Conservation (phyloP, 1,284 basidiomycete species). For the Trichosporon sp. region DNA sequence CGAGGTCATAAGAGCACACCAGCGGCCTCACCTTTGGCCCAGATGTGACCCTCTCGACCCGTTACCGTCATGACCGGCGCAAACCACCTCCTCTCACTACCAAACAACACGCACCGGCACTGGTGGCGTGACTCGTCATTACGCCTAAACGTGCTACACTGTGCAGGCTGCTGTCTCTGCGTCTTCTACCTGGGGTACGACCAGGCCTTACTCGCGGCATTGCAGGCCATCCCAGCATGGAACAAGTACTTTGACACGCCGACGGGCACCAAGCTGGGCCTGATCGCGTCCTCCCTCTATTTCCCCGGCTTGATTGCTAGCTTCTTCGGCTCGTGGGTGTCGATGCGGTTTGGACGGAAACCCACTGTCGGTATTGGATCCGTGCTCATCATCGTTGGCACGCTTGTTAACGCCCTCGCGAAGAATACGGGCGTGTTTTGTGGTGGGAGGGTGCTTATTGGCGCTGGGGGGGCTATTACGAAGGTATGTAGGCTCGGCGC, state of each 20-base stretch:
- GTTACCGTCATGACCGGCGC: background rate
- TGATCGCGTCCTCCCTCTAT: constrained; percentile 24
- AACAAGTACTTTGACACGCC: constrained; percentile 22
- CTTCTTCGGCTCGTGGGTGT: constrained; percentile 12
- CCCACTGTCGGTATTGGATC: constrained; percentile 22
- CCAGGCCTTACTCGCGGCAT: constrained; percentile 12
- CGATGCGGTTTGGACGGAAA: constrained; percentile 16
- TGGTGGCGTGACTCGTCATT: constrained; percentile 20
- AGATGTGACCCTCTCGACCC: background rate
- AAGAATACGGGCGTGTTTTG: constrained; percentile 9
- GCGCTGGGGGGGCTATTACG: constrained; percentile 54
- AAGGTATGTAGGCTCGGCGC: too few species aligned
- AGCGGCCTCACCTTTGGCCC: background rate
- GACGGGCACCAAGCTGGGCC: constrained; percentile 22
- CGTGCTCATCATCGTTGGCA: constrained; percentile 23
- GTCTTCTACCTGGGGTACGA: constrained; percentile 21
- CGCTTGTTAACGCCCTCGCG: constrained; percentile 25
- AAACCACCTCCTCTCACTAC: background rate
- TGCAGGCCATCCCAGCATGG: constrained; percentile 16
- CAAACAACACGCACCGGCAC: constrained; percentile 13
- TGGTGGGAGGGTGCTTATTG: constrained; percentile 48
- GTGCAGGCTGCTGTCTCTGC: constrained; percentile 13
- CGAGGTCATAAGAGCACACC: too few species aligned
- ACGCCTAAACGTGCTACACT: constrained; percentile 10
- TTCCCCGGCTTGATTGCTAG: constrained; percentile 16